phyloP scores from a whole-genome alignment of 257 asterid species.

The Echites panduratus region DNA sequence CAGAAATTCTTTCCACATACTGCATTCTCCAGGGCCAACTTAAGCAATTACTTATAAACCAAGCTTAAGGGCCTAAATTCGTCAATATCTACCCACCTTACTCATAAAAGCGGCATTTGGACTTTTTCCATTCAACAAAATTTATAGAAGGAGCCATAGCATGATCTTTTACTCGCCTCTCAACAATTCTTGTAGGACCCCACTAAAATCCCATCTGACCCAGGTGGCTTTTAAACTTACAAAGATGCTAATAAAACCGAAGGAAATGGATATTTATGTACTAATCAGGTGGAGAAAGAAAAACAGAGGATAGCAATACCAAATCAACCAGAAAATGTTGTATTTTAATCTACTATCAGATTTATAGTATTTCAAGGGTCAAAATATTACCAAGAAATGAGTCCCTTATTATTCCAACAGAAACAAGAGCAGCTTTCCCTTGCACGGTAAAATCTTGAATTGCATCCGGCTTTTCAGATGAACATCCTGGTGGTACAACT shows the following conservation, averaged over 20 bases:
- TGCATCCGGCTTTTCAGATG: constrained; percentile 65
- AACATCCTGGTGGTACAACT: constrained; percentile 81
- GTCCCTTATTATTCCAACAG: constrained; percentile 92
- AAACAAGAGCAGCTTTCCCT: constrained; percentile 84
- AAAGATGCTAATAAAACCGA: background rate
- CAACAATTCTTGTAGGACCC: background rate
- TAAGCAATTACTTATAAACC: background rate
- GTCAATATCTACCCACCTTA: background rate
- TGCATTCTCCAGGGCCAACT: background rate
- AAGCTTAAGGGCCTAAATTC: background rate
- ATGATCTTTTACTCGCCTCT: background rate
- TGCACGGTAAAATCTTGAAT: constrained; percentile 58
- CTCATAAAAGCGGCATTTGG: background rate
- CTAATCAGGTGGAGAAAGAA: background rate
- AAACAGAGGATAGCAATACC: background rate
- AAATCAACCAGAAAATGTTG: background rate
- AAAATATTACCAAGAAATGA: constrained; percentile 54
- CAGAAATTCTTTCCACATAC: background rate
- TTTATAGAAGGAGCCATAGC: background rate
- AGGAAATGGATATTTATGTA: background rate
- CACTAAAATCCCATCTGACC: background rate
- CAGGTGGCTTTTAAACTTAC: background rate
- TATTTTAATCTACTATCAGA: background rate
- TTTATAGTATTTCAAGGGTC: background rate
- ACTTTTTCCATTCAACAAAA: background rate